Conservation (phyloP, 2,329 filamentous ascomycete species). For the Cladosporium sp. region DNA sequence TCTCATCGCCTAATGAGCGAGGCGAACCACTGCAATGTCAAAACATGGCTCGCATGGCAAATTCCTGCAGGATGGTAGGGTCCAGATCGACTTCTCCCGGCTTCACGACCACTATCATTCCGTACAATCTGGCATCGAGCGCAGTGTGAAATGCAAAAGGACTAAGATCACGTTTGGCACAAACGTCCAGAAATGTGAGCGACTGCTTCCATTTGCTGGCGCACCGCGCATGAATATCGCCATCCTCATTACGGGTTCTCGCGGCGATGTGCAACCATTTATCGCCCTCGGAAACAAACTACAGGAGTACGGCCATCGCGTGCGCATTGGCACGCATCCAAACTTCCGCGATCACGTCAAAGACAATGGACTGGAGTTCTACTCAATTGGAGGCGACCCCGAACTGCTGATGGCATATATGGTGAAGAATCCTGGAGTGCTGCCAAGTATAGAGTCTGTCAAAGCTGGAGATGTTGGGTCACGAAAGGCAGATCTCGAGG, state of each 20-base stretch:
- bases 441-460: slow-evolving; percentile 24
- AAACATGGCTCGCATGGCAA: background rate
- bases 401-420: slow-evolving; percentile 60
- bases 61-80: background rate
- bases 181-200: background rate
- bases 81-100: background rate
- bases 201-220: slow-evolving; percentile 4
- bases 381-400: slow-evolving; percentile 69
- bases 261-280: slow-evolving; percentile 74
- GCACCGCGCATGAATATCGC: slow-evolving; percentile 56
- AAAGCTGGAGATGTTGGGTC: slow-evolving; percentile 24
- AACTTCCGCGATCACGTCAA: slow-evolving; percentile 66
- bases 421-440: slow-evolving; percentile 31
- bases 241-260: slow-evolving; percentile 69
- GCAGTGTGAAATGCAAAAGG: background rate
- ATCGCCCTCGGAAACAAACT: slow-evolving; percentile 64
- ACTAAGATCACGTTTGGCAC: slow-evolving; percentile 1
- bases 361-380: slow-evolving; percentile 70
- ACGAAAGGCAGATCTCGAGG: slow-evolving; percentile 20
- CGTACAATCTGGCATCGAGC: background rate
- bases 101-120: background rate
- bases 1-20: background rate
- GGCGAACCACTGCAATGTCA: background rate
- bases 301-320: slow-evolving; percentile 64
- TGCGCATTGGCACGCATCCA: slow-evolving; percentile 68